phyloP scores from a whole-genome alignment of 257 asterid species.

The Fraxinus pennsylvanica region DNA sequence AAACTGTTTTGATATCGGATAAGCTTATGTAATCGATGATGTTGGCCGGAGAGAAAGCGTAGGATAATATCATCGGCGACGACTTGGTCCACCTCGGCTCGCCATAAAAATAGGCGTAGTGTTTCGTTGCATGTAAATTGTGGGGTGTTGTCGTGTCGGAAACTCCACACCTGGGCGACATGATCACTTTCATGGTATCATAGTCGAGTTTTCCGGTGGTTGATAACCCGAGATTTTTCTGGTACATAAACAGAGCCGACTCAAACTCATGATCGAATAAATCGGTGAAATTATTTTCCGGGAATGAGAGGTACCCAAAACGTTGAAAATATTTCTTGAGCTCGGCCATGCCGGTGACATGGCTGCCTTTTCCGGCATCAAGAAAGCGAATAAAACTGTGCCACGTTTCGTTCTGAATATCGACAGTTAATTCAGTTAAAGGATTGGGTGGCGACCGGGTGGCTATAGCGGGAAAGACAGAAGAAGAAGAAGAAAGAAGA shows the following conservation, averaged over 20 bases:
- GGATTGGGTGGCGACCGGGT: conserved; percentile 25
- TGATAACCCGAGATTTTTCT: conserved; percentile 50
- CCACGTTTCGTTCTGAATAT: conserved; percentile 53
- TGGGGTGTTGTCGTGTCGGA: conserved; percentile 29
- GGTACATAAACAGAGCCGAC: conserved; percentile 52
- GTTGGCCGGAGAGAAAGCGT: conserved; percentile 63
- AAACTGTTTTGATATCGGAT: conserved; percentile 40
- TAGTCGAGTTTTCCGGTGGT: conserved; percentile 60
- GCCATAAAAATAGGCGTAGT: conserved; percentile 56
- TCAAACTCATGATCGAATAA: conserved; percentile 65
- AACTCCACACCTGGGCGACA: conserved; percentile 79
- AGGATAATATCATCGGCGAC: conserved; percentile 53
- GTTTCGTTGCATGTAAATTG: conserved; percentile 35
- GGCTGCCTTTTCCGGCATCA: conserved; percentile 69
- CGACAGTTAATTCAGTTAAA: conserved; percentile 33
- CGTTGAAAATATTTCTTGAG: conserved; percentile 76
- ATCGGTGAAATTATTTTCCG: conserved; percentile 44
- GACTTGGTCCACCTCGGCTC: conserved; percentile 62
- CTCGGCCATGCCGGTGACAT: conserved; percentile 64
- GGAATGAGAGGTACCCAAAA: conserved; percentile 59
- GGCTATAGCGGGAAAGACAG: conserved; percentile 61
- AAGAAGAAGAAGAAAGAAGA: conserved; percentile 15
- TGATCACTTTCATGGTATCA: conserved; percentile 50
- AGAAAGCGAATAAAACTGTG: conserved; percentile 51
- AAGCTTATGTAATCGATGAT: conserved; percentile 45